Percentiles rank a stretch among this genome's conserved stretches.
phyloP scores from a whole-genome alignment of 768 basidiomycete genomes.

The Fibroporia radiculosa region DNA sequence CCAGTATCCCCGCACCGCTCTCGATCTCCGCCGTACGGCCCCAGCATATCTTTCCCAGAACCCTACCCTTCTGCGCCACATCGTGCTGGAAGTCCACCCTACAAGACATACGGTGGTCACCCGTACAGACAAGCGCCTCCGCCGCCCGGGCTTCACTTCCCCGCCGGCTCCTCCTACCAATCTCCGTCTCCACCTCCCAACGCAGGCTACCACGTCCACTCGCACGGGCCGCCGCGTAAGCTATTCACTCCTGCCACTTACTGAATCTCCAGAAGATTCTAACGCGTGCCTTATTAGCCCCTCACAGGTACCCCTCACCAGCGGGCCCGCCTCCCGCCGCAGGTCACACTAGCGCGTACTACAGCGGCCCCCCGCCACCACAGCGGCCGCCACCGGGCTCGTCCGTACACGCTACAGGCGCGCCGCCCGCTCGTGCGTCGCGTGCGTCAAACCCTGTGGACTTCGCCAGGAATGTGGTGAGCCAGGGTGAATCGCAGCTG shows the following conservation, averaged over 20 bases:
- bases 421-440: background rate
- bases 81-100: too few relatives aligned
- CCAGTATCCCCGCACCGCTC: background rate
- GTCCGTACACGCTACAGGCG: constrained; percentile 8
- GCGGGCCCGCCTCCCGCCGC: too few relatives aligned
- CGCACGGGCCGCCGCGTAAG: too few relatives aligned
- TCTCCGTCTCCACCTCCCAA: background rate
- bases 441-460: constrained; percentile 40
- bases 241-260: too few relatives aligned
- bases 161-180: background rate
- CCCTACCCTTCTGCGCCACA: too few relatives aligned
- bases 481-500: constrained; percentile 31
- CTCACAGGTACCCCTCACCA: too few relatives aligned
- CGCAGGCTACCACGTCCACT: background rate
- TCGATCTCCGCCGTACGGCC: background rate
- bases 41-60: background rate
- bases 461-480: constrained; percentile 37
- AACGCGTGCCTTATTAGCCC: too few relatives aligned
- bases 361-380: constrained; percentile 11
- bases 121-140: too few relatives aligned
- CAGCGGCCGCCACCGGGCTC: constrained; percentile 17
- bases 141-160: too few relatives aligned
- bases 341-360: too few relatives aligned
- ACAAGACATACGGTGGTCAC: too few relatives aligned
- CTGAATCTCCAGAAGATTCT: too few relatives aligned